Base-by-base conservation (phyloP, 2,329 filamentous ascomycete genomes). In the Neobulgaria alba region DNA sequence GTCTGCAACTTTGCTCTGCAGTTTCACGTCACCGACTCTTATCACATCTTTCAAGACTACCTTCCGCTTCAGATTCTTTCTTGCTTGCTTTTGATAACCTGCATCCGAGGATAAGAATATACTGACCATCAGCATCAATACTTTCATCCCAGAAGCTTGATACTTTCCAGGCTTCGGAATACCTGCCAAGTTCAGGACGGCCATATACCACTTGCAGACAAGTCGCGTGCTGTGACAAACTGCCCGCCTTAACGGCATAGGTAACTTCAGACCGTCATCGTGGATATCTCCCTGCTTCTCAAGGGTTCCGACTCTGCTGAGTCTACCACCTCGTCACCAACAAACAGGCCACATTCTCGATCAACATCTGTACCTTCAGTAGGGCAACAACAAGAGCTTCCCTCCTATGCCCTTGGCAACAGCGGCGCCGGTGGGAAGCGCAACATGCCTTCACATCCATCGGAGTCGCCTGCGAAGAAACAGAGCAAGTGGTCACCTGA, bases 401-500 rank as follows among this genome's bases (percentile, higher is more conserved):
- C 52, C 38, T 47, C 49, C 32, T 53, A 53, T 53, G 48, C 50
- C 33, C 40, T 47, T 38, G 50, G 47, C 30, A 48, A 41, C 26
- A 21, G 29, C 45, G 50, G 50, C 44, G 35, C 49, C n/a, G 53
- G 58, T 38, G 59, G 57, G 49, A 75, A 69, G 61, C 69, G 68
- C 60, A 68, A 60, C 53, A 69, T 74, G 68, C 64, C 68, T 47
- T 61, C 73, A 21, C 73, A 79, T 57, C 65, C 67, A 12, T 60
- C 68, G 21, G 74, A 79, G 53, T 83, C 81, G 29, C 86, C 85
- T 15, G 85, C 86, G 23, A 94, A 92, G 68, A 93, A 90, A 66
- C 88, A 95, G 63, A 94, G 86, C 59, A 96, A 96, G 64, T 96
- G 92, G 92, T 93, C 86, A 4, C 72, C 83, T 1, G 87, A 95